Conservation (phyloP, 2,329 filamentous ascomycete genomes). For the Ophiosphaerella herpotricha region DNA sequence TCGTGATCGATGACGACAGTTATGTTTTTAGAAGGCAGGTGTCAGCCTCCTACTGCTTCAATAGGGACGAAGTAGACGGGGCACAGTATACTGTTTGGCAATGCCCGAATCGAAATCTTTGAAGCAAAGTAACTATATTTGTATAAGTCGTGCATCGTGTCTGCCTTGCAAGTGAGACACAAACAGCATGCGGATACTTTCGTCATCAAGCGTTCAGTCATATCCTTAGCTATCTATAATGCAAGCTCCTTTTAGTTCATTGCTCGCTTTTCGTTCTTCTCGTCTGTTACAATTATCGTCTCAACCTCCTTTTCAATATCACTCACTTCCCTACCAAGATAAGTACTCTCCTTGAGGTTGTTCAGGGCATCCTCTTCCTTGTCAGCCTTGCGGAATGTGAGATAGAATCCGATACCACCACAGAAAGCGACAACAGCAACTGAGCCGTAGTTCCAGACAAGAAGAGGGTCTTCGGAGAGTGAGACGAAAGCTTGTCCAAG, state of each 20-base stretch:
- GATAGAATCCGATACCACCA: constrained; percentile 38
- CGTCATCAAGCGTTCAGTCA: too few species aligned
- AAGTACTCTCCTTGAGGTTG: constrained; percentile 30
- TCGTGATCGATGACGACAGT: too few species aligned
- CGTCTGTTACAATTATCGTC: constrained; percentile 15
- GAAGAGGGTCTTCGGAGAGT: constrained; percentile 38
- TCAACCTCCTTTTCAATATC: constrained; percentile 25
- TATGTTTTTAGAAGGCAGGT: too few species aligned
- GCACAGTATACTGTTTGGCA: too few species aligned
- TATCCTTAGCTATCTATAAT: too few species aligned
- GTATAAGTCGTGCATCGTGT: too few species aligned
- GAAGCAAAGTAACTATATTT: too few species aligned
- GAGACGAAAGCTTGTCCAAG: constrained; percentile 40
- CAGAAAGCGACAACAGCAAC: constrained; percentile 39
- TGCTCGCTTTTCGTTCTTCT: constrained; percentile 29
- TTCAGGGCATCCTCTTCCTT: constrained; percentile 40
- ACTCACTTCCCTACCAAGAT: constrained; percentile 17
- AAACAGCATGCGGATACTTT: too few species aligned
- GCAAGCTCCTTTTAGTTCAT: constrained; percentile 2
- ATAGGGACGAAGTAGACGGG: too few species aligned
- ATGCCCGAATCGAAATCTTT: too few species aligned
- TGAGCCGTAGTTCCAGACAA: constrained; percentile 40
- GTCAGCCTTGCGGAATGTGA: constrained; percentile 40
- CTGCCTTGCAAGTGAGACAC: too few species aligned
- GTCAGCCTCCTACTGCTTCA: too few species aligned